Evolutionary conservation across 257 asterid species (phyloP).

Genomic region (Phtheirospermum japonicum): DNA sequence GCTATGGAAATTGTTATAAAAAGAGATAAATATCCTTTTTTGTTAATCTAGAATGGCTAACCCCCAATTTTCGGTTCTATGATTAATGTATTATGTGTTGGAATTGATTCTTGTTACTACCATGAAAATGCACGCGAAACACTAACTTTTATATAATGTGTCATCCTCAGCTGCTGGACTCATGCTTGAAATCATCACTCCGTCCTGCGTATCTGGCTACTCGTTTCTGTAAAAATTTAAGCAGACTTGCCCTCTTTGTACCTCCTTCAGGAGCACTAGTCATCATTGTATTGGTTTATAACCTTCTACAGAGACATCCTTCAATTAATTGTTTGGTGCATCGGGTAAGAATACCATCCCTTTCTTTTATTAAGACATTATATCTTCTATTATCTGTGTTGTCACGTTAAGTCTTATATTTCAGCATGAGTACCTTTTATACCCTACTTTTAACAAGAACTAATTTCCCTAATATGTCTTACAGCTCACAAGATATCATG

Average conservation of each 20-base stretch:
- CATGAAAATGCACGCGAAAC: constrained; percentile 5
- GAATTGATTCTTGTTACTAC: background rate
- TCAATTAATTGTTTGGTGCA: constrained; percentile 90
- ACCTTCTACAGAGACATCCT: constrained; percentile 92
- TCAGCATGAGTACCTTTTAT: no score
- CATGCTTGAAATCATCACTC: constrained; percentile 88
- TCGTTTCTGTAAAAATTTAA: constrained; percentile 84
- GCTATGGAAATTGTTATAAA: no score
- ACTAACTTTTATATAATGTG: constrained; percentile 7
- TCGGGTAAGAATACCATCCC: constrained; percentile 40
- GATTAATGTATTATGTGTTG: no score
- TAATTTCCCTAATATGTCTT: no score
- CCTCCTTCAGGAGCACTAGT: constrained; percentile 89
- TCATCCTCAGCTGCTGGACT: constrained; percentile 78
- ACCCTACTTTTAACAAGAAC: no score
- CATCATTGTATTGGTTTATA: constrained; percentile 77
- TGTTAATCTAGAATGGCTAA: no score
- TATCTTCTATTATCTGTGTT: background rate
- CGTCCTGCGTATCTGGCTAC: constrained; percentile 97
- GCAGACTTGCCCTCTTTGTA: constrained; percentile 71
- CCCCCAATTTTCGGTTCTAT: no score
- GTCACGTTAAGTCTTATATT: no score
- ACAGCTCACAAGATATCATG: no score
- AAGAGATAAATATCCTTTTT: no score
- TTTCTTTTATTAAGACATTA: constrained; percentile 16